These are phyloP conservation scores for Podospora bellae-mahoneyi DNA, from an alignment of 495 filamentous ascomycete genomes.

Conservation along the genomic window DNA sequence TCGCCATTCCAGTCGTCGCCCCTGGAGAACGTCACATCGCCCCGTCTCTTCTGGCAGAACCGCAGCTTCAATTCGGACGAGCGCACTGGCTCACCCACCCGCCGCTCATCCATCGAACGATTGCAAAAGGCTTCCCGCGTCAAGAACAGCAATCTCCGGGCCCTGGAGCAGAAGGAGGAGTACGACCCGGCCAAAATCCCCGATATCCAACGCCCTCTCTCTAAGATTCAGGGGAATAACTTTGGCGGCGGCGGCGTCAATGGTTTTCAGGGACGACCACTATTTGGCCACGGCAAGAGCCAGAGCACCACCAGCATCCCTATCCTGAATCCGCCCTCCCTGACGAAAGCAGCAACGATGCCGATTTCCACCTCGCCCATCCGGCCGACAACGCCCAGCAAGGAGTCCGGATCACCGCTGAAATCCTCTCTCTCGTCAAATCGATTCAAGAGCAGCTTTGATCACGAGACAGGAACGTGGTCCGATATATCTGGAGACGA, in stretches of 20 bases:
- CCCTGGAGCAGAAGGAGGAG: slow-evolving; percentile 81
- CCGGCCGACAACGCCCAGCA: slow-evolving; percentile 60
- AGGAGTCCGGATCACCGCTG: slow-evolving; percentile 69
- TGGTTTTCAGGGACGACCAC: slow-evolving; percentile 43
- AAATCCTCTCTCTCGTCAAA: slow-evolving; percentile 79
- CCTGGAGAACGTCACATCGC: slow-evolving; percentile 59
- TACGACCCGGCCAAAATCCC: slow-evolving; percentile 80
- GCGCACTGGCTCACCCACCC: slow-evolving; percentile 58
- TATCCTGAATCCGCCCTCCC: slow-evolving; percentile 35
- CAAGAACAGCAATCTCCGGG: slow-evolving; percentile 94
- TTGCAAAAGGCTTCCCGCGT: slow-evolving; percentile 90
- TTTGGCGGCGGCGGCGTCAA: slow-evolving; percentile 48
- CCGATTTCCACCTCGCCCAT: slow-evolving; percentile 25
- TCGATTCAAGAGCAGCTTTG: slow-evolving; percentile 69
- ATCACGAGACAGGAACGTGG: slow-evolving; percentile 68
- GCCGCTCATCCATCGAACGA: slow-evolving; percentile 87
- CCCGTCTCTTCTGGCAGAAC: slow-evolving; percentile 82
- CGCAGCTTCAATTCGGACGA: slow-evolving; percentile 66
- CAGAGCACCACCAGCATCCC: slow-evolving; percentile 51
- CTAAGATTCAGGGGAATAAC: slow-evolving; percentile 64
- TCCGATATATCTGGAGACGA: slow-evolving; percentile 59
- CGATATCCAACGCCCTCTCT: slow-evolving; percentile 72
- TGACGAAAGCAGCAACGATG: not conserved
- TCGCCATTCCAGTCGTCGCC: slow-evolving; percentile 76
- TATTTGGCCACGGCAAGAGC: slow-evolving; percentile 40